These are phyloP conservation scores for Phlyctochytrium bullatum DNA, from an alignment of 192 early-diverging fungal species.

Conservation along the genomic window DNA sequence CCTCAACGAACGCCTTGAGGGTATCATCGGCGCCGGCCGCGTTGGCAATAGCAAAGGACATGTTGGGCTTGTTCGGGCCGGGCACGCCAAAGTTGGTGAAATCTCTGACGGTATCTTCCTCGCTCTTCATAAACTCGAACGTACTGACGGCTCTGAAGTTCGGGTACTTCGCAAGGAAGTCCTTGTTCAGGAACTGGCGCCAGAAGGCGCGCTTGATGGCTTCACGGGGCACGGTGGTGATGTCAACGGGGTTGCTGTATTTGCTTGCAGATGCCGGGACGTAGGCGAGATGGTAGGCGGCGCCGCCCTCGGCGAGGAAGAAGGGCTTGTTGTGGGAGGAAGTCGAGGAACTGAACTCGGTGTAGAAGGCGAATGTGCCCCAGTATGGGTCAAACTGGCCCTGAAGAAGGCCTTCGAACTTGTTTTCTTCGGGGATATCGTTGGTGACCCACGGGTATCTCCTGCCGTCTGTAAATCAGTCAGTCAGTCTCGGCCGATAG, in stretches of 20 bases:
- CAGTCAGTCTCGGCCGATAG: no score
- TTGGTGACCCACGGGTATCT: conserved; percentile 33
- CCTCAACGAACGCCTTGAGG: not conserved
- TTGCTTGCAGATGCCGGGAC: not conserved
- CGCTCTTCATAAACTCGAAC: conserved; percentile 40
- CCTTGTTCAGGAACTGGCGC: conserved; percentile 35
- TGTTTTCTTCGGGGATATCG: conserved; percentile 13
- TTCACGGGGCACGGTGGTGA: conserved; percentile 18
- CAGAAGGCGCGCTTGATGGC: conserved; percentile 48
- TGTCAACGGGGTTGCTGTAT: not conserved
- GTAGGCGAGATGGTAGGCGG: not conserved
- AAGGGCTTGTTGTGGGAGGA: conserved; percentile 7
- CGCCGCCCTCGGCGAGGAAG: not conserved
- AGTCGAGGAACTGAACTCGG: conserved; percentile 8
- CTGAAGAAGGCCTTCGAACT: conserved; percentile 30
- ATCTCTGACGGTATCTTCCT: conserved; percentile 19
- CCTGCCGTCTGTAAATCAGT: no score
- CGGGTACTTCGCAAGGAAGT: conserved; percentile 21
- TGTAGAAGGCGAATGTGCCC: conserved; percentile 26
- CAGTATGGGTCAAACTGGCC: conserved; percentile 23
- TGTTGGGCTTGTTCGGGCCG: not conserved
- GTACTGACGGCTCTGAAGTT: conserved; percentile 33
- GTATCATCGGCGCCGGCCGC: no score
- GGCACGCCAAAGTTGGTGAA: not conserved
- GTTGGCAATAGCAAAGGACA: not conserved